Conservation (phyloP, 805 yeast genomes). For the Metschnikowia cerradonensis region DNA sequence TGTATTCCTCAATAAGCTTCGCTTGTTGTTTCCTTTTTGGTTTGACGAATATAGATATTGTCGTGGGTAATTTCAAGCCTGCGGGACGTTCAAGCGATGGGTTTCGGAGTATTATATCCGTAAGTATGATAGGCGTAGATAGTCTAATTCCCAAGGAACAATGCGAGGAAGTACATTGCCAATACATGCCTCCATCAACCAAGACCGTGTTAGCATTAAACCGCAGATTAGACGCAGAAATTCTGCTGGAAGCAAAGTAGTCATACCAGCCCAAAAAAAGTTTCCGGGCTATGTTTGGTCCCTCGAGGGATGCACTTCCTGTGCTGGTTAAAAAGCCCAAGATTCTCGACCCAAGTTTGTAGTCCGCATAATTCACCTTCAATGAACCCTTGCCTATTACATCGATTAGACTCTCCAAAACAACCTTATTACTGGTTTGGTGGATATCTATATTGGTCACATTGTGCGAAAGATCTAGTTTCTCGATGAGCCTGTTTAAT, state of each 20-base stretch:
- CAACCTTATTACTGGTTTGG: slow-evolving; percentile 20
- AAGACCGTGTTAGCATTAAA: slow-evolving; percentile 38
- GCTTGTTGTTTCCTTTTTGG: slow-evolving; percentile 23
- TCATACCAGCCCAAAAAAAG: slow-evolving; percentile 41
- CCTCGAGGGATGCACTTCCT: slow-evolving; percentile 7
- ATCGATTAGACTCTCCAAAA: slow-evolving; percentile 29
- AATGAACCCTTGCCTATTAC: slow-evolving; percentile 30
- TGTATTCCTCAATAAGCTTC: slow-evolving; percentile 16
- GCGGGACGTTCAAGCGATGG: slow-evolving; percentile 9
- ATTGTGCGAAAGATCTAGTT: slow-evolving; percentile 15
- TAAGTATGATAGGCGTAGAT: slow-evolving; percentile 28
- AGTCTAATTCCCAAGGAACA: slow-evolving; percentile 37
- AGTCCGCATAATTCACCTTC: slow-evolving; percentile 39
- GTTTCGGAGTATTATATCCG: slow-evolving; percentile 30
- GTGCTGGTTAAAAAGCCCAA: slow-evolving; percentile 38
- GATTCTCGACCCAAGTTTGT: slow-evolving; percentile 34
- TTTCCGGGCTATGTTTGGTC: slow-evolving; percentile 22
- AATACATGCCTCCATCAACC: slow-evolving; percentile 29
- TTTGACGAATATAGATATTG: slow-evolving; percentile 27
- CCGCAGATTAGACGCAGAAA: slow-evolving; percentile 25
- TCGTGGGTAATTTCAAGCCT: slow-evolving; percentile 13
- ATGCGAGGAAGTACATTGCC: slow-evolving; percentile 29
- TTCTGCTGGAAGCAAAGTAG: slow-evolving; percentile 23
- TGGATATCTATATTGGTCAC: slow-evolving; percentile 5
- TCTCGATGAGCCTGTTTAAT: slow-evolving; percentile 26